A percentile compares a stretch with the other conserved stretches of the same genome.
Conservation (phyloP, 2,329 filamentous ascomycete species). For the Niveomyces coronatus region DNA sequence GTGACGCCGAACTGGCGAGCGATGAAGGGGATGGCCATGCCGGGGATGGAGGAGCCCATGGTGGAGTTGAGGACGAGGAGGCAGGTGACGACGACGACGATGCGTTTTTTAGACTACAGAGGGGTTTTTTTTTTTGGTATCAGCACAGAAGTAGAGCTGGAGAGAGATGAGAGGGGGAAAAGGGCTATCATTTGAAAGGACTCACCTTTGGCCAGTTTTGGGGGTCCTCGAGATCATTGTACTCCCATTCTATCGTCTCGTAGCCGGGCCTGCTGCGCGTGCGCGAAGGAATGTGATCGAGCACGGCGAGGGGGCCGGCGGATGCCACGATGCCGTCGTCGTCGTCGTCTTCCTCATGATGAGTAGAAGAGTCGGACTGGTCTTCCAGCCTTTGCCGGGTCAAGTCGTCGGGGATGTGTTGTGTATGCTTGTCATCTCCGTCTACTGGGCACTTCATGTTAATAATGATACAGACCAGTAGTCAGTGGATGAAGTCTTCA, state of each 20-base stretch:
- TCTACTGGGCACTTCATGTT: too few species aligned
- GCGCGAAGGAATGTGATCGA: slow-evolving; percentile 25
- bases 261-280: slow-evolving; percentile 23
- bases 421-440: background rate
- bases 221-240: slow-evolving; percentile 40
- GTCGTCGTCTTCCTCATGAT: slow-evolving; percentile 26
- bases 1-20: slow-evolving; percentile 45
- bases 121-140: background rate
- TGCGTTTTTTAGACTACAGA: slow-evolving; percentile 40
- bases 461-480: too few species aligned
- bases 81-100: slow-evolving; percentile 45
- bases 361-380: background rate
- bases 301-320: slow-evolving; percentile 20
- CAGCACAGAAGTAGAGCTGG: background rate
- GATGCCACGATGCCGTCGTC: too few species aligned
- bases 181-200: too few species aligned
- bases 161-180: background rate
- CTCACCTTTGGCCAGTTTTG: slow-evolving; percentile 39
- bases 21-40: slow-evolving; percentile 51
- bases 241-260: slow-evolving; percentile 34
- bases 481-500: too few species aligned
- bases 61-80: slow-evolving; percentile 57
- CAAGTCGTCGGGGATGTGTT: background rate
- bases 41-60: slow-evolving; percentile 53
- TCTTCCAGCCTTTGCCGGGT: background rate